Evolutionary conservation across 495 filamentous ascomycete genomes (phyloP), one percentile per base, ranked within the genome.

Genomic region (Massariosphaeria phaeospora): DNA sequence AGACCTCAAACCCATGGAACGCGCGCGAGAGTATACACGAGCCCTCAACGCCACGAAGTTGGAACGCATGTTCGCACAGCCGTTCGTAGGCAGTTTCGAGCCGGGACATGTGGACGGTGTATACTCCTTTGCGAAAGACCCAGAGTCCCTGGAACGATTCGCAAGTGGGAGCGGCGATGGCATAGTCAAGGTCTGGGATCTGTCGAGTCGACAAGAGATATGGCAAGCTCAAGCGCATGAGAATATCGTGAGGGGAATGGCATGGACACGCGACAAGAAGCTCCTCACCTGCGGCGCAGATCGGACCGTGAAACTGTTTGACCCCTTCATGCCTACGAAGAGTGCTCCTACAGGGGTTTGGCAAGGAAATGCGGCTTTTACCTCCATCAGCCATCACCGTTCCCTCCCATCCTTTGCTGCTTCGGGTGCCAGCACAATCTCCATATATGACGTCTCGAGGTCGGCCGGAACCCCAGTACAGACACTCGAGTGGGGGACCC

Each of bases 31-130:
- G 73, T 97, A 97, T 66, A 88, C 85, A 7, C 76, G 87, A 45
- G 86, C 88, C 24, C 78, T 90, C 62, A 96, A 91, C 81, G 90
- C 91, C 7, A 86, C 87, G 42, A 98, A 98, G 63, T 69, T 98
- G 46, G 88, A 96, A 70, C 84, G 93, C 58, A 90, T 98, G 82
- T 96, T 97, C 66, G 91, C 93, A 18, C 83, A 88, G 47, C 93
- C 93, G 3, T 98, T 98, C 67, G 71, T 98, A 35, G 85, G 75
- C 0, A 86, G 95, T 62, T 79, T 98, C 45, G 91, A 90, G 25
- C 79, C 80, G 42, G 93, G 93, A 25, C 93, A 98, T 72, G 86
- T 97, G 12, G 93, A 98, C 68, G 93, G 93, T 39, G 88, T 98
- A 4, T 75, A 75, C 53, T 64, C 48, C 18, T 59, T 75, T 34